Evolutionary conservation across 129 eudicot genomes (phyloP), one percentile per base, ranked within the genome.

Genomic region (Chrysanthemum makinoi): DNA sequence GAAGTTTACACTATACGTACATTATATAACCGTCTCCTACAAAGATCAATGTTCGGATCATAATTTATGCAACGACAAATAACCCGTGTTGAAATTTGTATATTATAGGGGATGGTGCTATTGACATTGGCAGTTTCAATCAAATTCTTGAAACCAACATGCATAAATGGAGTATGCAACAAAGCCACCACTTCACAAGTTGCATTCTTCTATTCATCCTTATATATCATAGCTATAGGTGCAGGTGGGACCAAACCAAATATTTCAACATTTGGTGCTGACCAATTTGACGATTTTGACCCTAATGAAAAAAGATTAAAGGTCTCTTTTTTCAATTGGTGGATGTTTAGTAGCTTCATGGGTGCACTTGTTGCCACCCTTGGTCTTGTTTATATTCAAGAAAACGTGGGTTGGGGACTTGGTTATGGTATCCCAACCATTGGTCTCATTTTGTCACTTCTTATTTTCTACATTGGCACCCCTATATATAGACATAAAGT

Each of bases 221-320:
- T 94, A 33, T 94, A 94, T 81, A 83, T 80, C 44, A 87, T 94
- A 43, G 98, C 95, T 70, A 61, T 94, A 7, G 98, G 98, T 10
- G 88, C 96, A 1, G 98, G 98, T 14, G 96, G 98, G 39, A 87
- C 96, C 48, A 94, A 94, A 77, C 98, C 98, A 28, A 94, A 94
- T 77, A 89, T 94, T 39, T 94, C 98, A 52, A 94, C 98, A 2
- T 87, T 94, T 72, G 98, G 98, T 49, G 98, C 98, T 10, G 98
- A 94, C 79, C 98, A 94, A 52, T 94, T 94, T 65, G 98, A 94
- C 9, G 98, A 89, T 66, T 85, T 87, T 24, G 72, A 94, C 63
- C 95, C 96, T 16, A 43, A 75, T 51, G 98, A 94, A 74, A 94
- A 89, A 65, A 76, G 80, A 60, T 87, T 85, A 17, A 94, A 89